A percentile compares a stretch with the other conserved stretches of the same genome.
Conservation (phyloP, 2,329 filamentous ascomycete species). For the Penicillium sclerotiorum region DNA sequence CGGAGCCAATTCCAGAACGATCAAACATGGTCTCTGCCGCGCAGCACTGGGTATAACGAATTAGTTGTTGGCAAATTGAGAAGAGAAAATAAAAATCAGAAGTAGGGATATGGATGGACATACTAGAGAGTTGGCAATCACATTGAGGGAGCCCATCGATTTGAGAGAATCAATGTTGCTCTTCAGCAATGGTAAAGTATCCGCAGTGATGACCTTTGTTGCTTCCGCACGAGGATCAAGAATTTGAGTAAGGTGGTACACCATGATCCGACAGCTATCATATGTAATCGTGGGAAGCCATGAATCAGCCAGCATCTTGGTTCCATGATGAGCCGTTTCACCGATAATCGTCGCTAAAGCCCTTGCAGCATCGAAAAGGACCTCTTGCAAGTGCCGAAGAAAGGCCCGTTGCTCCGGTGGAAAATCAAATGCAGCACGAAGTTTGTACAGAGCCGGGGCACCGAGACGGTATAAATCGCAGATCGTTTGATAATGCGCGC, state of each 20-base stretch:
- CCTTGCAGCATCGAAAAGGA: constrained; percentile 29
- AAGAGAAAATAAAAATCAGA: not conserved
- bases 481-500: constrained; percentile 24
- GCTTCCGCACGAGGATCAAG: constrained; percentile 29
- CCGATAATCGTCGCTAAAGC: constrained; percentile 27
- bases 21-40: constrained; percentile 27
- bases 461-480: constrained; percentile 26
- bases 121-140: constrained; percentile 25
- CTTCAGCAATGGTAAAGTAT: constrained; percentile 19
- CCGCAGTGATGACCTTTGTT: constrained; percentile 28
- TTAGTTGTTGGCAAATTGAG: not conserved
- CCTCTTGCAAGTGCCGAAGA: constrained; percentile 21
- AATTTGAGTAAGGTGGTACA: constrained; percentile 52
- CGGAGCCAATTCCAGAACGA: constrained; percentile 23
- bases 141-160: constrained; percentile 23
- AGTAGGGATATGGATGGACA: not conserved
- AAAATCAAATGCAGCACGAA: constrained; percentile 26
- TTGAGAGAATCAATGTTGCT: constrained; percentile 25
- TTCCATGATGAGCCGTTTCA: constrained; percentile 48
- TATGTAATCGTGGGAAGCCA: constrained; percentile 52
- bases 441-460: constrained; percentile 25
- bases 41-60: constrained; percentile 2
- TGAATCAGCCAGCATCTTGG: constrained; percentile 47
- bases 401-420: constrained; percentile 24
- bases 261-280: constrained; percentile 52